Base-by-base conservation (phyloP, 2,329 filamentous ascomycete genomes). In the Bipolaris bicolor region DNA sequence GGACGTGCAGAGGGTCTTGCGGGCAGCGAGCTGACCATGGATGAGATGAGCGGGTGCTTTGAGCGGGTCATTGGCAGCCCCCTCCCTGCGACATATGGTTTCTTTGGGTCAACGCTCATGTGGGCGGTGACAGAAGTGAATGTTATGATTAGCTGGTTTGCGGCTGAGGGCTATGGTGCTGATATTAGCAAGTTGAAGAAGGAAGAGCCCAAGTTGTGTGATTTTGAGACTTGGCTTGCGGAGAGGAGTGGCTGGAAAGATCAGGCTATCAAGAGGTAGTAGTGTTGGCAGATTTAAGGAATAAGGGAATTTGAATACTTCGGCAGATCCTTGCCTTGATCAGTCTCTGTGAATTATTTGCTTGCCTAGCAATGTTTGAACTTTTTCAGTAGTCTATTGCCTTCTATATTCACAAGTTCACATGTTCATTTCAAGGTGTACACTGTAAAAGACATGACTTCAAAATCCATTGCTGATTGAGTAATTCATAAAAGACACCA, bases 141-240 rank as follows among this genome's bases (percentile, higher is more conserved):
- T 7, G 41, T 71, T 9, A 84, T 84, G 81, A 78, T 82, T 44
- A 71, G 73, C n/a, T 85, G 83, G 82, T 84, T 84, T 56, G 70
- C 71, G 45, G 73, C 77, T 7, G 75, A 78, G 20, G 82, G 82
- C 0, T 85, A 79, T 64, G 74, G 72, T 7, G 80, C 76, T 5
- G 78, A 85, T 67, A 75, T 85, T 50, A 34, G 58, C 20, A 74
- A 68, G 50, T 55, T 82, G 63, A 79, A 69, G 69, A 72, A 72
- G 57, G 69, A 77, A 58, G 75, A 84, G 68, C 78, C 79, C 1
- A 73, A 73, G 20, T 63, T 84, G 67, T 78, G 79, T 66, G 74
- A 80, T 50, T 82, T 84, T 56, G 77, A 76, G 59, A 74, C 69
- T 6, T 85, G 81, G 80, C 57, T 85, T 60, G 69, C 74, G 67